phyloP scores from a whole-genome alignment of 1,284 basidiomycete species.

The Phellopilus nigrolimitatus region DNA sequence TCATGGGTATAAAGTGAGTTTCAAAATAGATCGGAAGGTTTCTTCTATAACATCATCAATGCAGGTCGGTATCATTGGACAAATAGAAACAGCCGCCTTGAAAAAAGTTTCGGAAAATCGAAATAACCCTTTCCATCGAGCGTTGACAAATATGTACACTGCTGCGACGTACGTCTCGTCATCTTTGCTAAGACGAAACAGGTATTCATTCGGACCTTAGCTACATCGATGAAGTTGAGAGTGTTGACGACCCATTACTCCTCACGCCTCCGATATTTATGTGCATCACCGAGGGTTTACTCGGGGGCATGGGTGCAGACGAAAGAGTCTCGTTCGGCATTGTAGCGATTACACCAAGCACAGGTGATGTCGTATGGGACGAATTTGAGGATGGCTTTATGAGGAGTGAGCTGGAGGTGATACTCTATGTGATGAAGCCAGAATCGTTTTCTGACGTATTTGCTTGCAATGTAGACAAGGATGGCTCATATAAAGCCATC shows the following conservation, averaged over 20 bases:
- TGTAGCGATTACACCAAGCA: conserved; percentile 79
- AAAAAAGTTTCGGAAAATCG: conserved; percentile 87
- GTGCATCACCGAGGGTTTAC: conserved; percentile 66
- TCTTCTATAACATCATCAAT: neutral
- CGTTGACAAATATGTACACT: conserved; percentile 81
- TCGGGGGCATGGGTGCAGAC: conserved; percentile 46
- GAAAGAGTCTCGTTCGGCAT: conserved; percentile 67
- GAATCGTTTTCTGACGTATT: neutral
- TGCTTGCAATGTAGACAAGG: conserved; percentile 51
- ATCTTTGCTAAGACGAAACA: neutral
- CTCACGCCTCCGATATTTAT: conserved; percentile 53
- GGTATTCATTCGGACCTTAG: conserved; percentile 34
- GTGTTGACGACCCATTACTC: conserved; percentile 58
- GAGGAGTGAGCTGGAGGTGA: conserved; percentile 82
- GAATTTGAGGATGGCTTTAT: conserved; percentile 76
- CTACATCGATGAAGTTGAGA: conserved; percentile 70
- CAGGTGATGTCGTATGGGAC: conserved; percentile 91
- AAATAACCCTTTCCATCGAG: conserved; percentile 78
- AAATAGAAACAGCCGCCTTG: conserved; percentile 91
- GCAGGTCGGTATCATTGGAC: conserved; percentile 81
- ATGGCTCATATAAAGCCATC: conserved; percentile 80
- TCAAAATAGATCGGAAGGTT: neutral
- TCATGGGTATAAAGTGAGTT: conserved; percentile 65
- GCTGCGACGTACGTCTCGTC: conserved; percentile 72
- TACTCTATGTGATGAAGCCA: conserved; percentile 16